phyloP scores from a whole-genome alignment of 1,284 basidiomycete genomes.

The Exsudoporus floridanus region DNA sequence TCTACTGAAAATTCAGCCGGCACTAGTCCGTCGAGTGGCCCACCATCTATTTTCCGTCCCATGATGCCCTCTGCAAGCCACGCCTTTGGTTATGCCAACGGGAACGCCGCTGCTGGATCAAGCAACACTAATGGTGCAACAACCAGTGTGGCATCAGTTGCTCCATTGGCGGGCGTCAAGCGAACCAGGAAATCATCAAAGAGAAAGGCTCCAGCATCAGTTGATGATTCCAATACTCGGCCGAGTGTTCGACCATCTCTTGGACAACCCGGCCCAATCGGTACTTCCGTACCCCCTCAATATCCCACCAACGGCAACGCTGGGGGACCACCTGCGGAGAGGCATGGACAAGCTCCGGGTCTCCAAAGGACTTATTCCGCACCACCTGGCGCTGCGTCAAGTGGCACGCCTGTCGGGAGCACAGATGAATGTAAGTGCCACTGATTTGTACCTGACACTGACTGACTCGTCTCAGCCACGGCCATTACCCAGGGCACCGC shows the following conservation, averaged over 20 bases:
- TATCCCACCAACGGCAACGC: constrained; percentile 39
- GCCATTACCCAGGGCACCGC: constrained; percentile 3
- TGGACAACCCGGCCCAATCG: constrained; percentile 4
- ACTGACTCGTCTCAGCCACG: constrained; percentile 16
- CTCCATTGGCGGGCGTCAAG: not conserved
- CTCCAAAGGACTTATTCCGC: not conserved
- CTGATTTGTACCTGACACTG: not conserved
- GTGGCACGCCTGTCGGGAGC: constrained; percentile 2
- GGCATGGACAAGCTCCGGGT: not conserved
- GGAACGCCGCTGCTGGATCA: constrained; percentile 1
- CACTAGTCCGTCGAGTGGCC: constrained; percentile 2
- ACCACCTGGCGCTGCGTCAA: not conserved
- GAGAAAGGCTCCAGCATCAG: constrained; percentile 3
- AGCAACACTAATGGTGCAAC: not conserved
- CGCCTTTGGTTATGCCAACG: not conserved
- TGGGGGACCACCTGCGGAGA: not conserved
- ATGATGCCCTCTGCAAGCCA: constrained; percentile 8
- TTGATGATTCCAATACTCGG: not conserved
- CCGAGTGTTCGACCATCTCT: constrained; percentile 5
- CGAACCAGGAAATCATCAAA: constrained; percentile 17
- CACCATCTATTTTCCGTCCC: not conserved
- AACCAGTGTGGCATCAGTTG: not conserved
- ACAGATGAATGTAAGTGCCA: constrained; percentile 13
- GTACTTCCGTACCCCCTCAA: constrained; percentile 18
- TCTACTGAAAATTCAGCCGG: constrained; percentile 7